Conservation (phyloP, 1,139 yeast species). For the Candida tunisiensis region DNA sequence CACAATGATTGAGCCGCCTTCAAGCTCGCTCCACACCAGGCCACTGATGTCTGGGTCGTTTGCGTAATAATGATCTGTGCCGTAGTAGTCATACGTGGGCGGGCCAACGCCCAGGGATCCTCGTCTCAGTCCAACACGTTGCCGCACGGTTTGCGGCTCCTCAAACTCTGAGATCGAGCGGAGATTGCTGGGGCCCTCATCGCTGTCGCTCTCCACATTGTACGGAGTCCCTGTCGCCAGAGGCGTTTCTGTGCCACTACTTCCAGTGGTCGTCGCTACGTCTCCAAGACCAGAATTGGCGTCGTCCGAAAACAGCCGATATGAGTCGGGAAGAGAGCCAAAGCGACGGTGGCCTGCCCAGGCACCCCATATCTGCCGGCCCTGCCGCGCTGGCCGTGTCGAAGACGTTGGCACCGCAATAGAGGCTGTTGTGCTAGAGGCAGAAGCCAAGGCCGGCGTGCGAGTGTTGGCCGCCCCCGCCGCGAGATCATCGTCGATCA, state of each 20-base stretch:
- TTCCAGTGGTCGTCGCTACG: too few relatives aligned
- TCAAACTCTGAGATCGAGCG: neutral
- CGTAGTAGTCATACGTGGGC: neutral
- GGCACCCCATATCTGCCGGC: too few relatives aligned
- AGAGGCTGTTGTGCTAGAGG: neutral
- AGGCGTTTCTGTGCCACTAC: too few relatives aligned
- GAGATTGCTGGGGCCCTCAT: neutral
- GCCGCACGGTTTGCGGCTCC: constrained; percentile 1
- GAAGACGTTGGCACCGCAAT: too few relatives aligned
- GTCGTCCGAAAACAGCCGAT: too few relatives aligned
- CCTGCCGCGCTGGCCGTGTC: neutral
- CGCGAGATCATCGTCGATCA: constrained; percentile 24
- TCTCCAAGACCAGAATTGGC: too few relatives aligned
- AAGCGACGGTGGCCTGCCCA: too few relatives aligned
- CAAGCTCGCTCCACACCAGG: constrained; percentile 17
- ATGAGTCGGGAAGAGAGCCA: too few relatives aligned
- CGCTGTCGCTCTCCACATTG: neutral
- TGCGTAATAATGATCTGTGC: neutral
- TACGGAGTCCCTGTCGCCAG: too few relatives aligned
- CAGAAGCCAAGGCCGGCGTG: constrained; percentile 1
- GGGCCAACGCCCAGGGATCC: neutral
- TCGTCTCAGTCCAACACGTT: constrained; percentile 3
- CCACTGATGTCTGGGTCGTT: constrained; percentile 18
- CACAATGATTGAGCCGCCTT: constrained; percentile 20
- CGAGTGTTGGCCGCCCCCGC: constrained; percentile 1